Evolutionary conservation across 1,284 basidiomycete species (phyloP).

Genomic region (Wallemia mellicola): DNA sequence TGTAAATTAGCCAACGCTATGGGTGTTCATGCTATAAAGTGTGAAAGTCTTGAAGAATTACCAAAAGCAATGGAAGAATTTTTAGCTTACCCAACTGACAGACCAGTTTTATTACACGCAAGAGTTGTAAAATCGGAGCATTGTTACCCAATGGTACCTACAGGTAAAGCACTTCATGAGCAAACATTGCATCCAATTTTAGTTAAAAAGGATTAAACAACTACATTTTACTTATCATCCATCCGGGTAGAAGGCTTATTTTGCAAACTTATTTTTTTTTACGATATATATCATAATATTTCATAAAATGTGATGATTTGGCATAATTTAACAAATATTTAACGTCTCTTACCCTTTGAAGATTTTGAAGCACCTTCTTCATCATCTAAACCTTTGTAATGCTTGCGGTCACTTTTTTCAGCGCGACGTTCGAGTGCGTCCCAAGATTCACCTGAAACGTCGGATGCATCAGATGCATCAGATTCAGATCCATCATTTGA

Average conservation of each 20-base stretch:
- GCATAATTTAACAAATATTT: too few species aligned
- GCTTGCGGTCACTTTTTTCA: not conserved
- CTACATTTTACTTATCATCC: not conserved
- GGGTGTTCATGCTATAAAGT: constrained; percentile 69
- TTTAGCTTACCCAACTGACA: constrained; percentile 62
- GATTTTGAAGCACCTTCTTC: not conserved
- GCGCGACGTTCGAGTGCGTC: constrained; percentile 2
- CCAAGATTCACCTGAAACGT: constrained; percentile 1
- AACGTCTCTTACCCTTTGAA: not conserved
- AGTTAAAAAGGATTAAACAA: not conserved
- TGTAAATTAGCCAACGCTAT: constrained; percentile 60
- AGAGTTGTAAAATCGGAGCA: constrained; percentile 62
- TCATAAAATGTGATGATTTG: not conserved
- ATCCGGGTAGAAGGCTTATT: not conserved
- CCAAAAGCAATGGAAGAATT: constrained; percentile 95
- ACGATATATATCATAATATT: not conserved
- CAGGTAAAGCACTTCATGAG: constrained; percentile 73
- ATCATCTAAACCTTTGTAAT: not conserved
- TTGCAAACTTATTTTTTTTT: not conserved
- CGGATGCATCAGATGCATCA: constrained; percentile 6
- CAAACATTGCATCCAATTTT: constrained; percentile 21
- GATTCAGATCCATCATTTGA: constrained; percentile 5
- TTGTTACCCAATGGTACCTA: constrained; percentile 68
- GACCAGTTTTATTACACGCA: constrained; percentile 74
- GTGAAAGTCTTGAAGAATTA: constrained; percentile 37